Base-by-base conservation (phyloP, 495 filamentous ascomycete species). In the Xanthoparmelia taractica region DNA sequence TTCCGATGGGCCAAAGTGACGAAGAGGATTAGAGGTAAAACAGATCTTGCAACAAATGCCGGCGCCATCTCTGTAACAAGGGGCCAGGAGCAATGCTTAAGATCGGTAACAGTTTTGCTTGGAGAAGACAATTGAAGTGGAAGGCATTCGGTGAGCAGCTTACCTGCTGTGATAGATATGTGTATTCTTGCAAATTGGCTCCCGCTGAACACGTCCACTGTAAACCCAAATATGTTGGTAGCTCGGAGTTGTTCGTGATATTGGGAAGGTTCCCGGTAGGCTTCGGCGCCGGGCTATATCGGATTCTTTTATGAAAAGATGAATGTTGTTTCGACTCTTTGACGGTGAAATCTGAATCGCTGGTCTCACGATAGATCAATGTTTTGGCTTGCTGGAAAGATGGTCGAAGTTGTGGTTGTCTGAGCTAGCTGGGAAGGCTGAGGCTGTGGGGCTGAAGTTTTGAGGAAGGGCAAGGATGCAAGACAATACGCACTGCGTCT, bases 401-500 rank as follows among this genome's bases (percentile, higher is more conserved):
- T 33, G 0, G 29, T 2, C 4, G 29, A 31, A 20, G 50, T 54
- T 25, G 27, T 54, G 18, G 29, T 12, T 33, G 50, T 54, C 18
- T 8, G 29, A 33, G 29, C 27, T 54, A 54, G 50, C 50, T 31
- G 27, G 18, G 50, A 54, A 33, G 50, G 50, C 50, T 54, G 50
- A 54, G 50, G 29, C 29, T 20, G 4, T 33, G 50, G 50, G 50
- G 50, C 50, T 54, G 50, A 54, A 54, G 20, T 33, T 54, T 31
- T 13, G 29, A 13, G 50, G 29, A 20, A 1, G 27, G 50, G 23
- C 20, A 54, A 33, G 50, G 50, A 33, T 54, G 5, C 27, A 17
- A 54, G 29, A 25, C 27, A 33, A 54, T 33, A 20, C 17, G 29
- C 50, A 54, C 50, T 18, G 27, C 50, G 50, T 33, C 29, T 33